Conservation (phyloP, 495 filamentous ascomycete species). For the Darksidea phi region DNA sequence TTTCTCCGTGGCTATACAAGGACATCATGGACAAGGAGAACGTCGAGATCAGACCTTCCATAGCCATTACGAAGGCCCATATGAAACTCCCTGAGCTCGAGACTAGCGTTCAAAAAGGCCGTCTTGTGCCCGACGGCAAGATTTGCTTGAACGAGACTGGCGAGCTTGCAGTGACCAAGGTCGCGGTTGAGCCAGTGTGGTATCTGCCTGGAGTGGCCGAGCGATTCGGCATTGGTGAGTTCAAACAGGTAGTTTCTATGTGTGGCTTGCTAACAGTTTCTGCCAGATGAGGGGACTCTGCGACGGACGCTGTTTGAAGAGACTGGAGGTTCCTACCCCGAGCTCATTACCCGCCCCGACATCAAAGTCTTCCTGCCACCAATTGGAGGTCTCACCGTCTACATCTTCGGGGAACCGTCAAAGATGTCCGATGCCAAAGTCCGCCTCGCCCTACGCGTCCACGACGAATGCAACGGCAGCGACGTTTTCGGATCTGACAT, state of each 20-base stretch:
- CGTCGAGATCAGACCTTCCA: constrained; percentile 88
- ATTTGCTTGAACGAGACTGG: constrained; percentile 81
- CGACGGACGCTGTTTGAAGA: constrained; percentile 89
- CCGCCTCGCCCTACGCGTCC: constrained; percentile 81
- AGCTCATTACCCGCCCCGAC: constrained; percentile 86
- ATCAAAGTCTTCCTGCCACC: constrained; percentile 96
- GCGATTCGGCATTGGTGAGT: constrained; percentile 80
- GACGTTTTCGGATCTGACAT: constrained; percentile 99
- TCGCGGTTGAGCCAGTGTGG: constrained; percentile 93
- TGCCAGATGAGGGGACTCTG: constrained; percentile 75
- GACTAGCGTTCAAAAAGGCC: constrained; percentile 74
- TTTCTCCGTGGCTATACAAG: constrained; percentile 77
- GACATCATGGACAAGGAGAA: constrained; percentile 66
- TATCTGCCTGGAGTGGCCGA: constrained; percentile 94
- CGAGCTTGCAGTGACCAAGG: constrained; percentile 93
- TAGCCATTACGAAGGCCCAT: constrained; percentile 90
- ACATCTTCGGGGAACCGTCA: constrained; percentile 92
- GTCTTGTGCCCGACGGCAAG: constrained; percentile 82
- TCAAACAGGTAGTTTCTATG: not conserved
- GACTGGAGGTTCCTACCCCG: constrained; percentile 88
- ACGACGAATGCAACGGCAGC: constrained; percentile 95
- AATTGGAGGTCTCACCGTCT: constrained; percentile 94
- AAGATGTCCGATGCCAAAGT: constrained; percentile 88
- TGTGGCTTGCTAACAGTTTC: no score
- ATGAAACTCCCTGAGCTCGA: constrained; percentile 96